A percentile compares a stretch with the other conserved stretches of the same genome.
phyloP scores from a whole-genome alignment of 441 rosid species.

The Brassica hybrid region DNA sequence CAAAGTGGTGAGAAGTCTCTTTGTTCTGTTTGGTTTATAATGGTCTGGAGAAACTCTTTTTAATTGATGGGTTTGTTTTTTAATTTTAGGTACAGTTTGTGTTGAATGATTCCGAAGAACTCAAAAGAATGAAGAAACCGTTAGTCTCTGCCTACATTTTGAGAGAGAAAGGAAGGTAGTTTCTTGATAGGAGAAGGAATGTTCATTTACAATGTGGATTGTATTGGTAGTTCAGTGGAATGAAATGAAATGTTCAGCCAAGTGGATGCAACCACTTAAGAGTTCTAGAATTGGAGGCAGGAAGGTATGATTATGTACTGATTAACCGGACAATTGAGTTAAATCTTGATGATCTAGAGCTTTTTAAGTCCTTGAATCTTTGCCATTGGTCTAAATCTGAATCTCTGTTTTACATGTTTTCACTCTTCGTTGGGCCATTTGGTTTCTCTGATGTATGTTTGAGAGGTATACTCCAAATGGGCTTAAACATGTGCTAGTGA shows the following conservation, averaged over 20 bases:
- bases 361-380: conserved; percentile 8
- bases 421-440: neutral
- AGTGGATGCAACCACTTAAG: conserved; percentile 3
- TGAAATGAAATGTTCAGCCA: neutral
- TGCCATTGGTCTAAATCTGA: conserved; percentile 2
- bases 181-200: conserved; percentile 13
- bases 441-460: neutral
- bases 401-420: neutral
- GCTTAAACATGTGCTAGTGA: neutral
- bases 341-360: conserved; percentile 17
- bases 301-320: conserved; percentile 6
- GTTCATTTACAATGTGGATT: conserved; percentile 29
- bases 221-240: neutral
- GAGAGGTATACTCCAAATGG: neutral
- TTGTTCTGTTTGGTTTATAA: neutral
- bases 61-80: neutral
- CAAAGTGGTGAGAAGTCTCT: conserved; percentile 21
- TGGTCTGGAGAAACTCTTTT: neutral
- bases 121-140: conserved; percentile 28
- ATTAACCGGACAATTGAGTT: neutral
- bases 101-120: conserved; percentile 25
- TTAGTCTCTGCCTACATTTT: conserved; percentile 26
- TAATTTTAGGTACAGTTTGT: conserved; percentile 40
- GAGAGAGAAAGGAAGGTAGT: neutral
- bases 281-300: neutral